Evolutionary conservation across 1,284 basidiomycete species (phyloP).

Genomic region (Ustilago curta): DNA sequence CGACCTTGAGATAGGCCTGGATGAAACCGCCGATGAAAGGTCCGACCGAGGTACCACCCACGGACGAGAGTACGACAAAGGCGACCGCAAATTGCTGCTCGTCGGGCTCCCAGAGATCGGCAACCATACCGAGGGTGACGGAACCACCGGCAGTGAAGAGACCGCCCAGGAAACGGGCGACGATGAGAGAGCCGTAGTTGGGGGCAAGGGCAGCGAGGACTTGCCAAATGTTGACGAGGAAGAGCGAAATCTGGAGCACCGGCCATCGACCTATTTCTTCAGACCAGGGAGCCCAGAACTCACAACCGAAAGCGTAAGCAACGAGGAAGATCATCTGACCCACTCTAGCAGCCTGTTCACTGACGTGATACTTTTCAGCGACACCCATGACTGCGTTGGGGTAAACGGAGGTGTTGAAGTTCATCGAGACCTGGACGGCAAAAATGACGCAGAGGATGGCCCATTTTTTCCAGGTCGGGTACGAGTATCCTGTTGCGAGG

Average conservation of each 20-base stretch:
- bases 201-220: conserved; percentile 65
- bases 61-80: conserved; percentile 68
- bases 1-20: conserved; percentile 36
- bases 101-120: conserved; percentile 68
- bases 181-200: conserved; percentile 66
- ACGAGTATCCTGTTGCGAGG: conserved; percentile 62
- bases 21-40: conserved; percentile 65
- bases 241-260: conserved; percentile 63
- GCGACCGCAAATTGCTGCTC: conserved; percentile 68
- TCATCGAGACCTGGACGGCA: conserved; percentile 69
- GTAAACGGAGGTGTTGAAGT: conserved; percentile 70
- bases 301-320: conserved; percentile 69
- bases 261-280: conserved; percentile 69
- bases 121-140: conserved; percentile 71
- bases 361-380: conserved; percentile 67
- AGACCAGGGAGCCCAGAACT: conserved; percentile 69
- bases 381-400: conserved; percentile 65
- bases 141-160: conserved; percentile 70
- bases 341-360: conserved; percentile 69
- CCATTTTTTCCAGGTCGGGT: conserved; percentile 69
- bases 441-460: conserved; percentile 70
- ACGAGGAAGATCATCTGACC: conserved; percentile 71
- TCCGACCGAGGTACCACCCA: conserved; percentile 65
- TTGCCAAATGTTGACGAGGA: conserved; percentile 69
- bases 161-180: conserved; percentile 68